A percentile compares a stretch with the other conserved stretches of the same genome.
Evolutionary conservation across 805 yeast species (phyloP).

Genomic region (Kodamaea restingae): DNA sequence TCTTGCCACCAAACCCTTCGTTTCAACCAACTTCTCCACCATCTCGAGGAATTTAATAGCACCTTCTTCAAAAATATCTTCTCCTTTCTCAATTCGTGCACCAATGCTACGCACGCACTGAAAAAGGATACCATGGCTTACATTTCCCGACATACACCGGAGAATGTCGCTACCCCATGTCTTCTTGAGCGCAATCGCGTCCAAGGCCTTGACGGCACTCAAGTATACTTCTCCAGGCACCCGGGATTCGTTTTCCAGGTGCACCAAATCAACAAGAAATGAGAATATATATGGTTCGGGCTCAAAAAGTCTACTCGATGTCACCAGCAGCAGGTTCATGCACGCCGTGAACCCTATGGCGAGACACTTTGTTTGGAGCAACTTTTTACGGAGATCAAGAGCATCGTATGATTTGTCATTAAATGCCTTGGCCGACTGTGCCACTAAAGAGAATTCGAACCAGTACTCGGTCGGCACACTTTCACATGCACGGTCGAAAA

Average conservation of each 20-base stretch:
- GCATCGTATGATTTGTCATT: slow-evolving; percentile 51
- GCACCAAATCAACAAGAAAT: slow-evolving; percentile 67
- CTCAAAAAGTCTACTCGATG: slow-evolving; percentile 65
- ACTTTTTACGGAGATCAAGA: slow-evolving; percentile 50
- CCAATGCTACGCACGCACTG: slow-evolving; percentile 62
- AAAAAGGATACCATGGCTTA: slow-evolving; percentile 77
- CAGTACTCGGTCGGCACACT: slow-evolving; percentile 59
- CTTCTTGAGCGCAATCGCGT: slow-evolving; percentile 62
- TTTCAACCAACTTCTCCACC: slow-evolving; percentile 57
- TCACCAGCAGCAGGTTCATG: slow-evolving; percentile 51
- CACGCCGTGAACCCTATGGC: slow-evolving; percentile 64
- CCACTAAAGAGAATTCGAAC: slow-evolving; percentile 58
- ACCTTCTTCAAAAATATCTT: slow-evolving; percentile 27
- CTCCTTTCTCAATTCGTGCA: slow-evolving; percentile 40
- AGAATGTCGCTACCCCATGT: slow-evolving; percentile 74
- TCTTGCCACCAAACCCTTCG: slow-evolving; percentile 50
- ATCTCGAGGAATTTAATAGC: slow-evolving; percentile 58
- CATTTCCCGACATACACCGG: slow-evolving; percentile 77
- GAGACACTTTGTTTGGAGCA: slow-evolving; percentile 60
- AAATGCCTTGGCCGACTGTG: slow-evolving; percentile 70
- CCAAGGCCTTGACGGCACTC: slow-evolving; percentile 63
- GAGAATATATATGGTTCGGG: slow-evolving; percentile 66
- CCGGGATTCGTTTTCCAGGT: slow-evolving; percentile 49
- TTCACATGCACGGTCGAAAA: slow-evolving; percentile 57
- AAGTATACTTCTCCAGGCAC: slow-evolving; percentile 52